phyloP scores from a whole-genome alignment of 176 grass and related monocot genomes.

The maize (Zea mays) region Zm-B73-REFERENCE-NAM-5.0 NC_050096.1:170282501-170283000 shows the following conservation, averaged over 20 bases:
- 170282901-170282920: background rate
- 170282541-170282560: slow-evolving; percentile 8
- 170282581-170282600: slow-evolving; percentile 13
- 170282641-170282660: slow-evolving; percentile 18
- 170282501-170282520: background rate
- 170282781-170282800: background rate
- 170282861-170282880: background rate
- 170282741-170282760: background rate
- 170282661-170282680: slow-evolving; percentile 11
- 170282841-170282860: background rate
- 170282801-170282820: background rate
- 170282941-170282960: slow-evolving; percentile 24
- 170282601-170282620: slow-evolving; percentile 4
- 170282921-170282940: background rate
- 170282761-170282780: background rate
- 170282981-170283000: slow-evolving; percentile 25
- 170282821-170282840: background rate
- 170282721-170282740: slow-evolving; percentile 9
- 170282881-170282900: background rate
- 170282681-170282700: slow-evolving; percentile 11
- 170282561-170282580: background rate
- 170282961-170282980: slow-evolving; percentile 17
- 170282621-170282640: slow-evolving; percentile 4
- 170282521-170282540: background rate
- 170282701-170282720: background rate